Evolutionary conservation across 345 rosid species (phyloP), one percentile per base, ranked within the genome.

Genomic region (Tarenaya hassleriana): DNA sequence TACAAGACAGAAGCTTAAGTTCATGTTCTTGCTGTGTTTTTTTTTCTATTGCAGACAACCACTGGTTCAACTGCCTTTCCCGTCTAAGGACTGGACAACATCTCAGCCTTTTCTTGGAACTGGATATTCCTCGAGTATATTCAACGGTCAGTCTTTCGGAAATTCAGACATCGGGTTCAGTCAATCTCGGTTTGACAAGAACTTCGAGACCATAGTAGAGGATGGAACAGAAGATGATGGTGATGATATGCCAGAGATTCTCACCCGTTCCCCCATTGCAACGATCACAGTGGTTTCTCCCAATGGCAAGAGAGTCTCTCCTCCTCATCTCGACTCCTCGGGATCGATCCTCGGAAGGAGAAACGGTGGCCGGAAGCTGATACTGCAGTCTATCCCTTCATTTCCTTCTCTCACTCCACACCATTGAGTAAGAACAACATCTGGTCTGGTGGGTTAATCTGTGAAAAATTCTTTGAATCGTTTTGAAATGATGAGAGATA

Each of bases 351-450:
- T 88, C 3, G 77, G 78, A 47, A 77, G 67, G 40, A 69, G 84
- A 75, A 80, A 32, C 18, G 59, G 95, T 7, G 89, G 97, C 41
- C 68, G 97, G 73, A 94, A 83, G 78, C 64, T 94, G 73, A 88
- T 88, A 63, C 48, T 94, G 53, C 88, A 81, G 18, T 94, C 95
- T 8, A 83, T 88, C 52, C 97, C 99, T 1, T 78, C 94, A 5
- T 94, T 94, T 66, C 99, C 98, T 56, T 87, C 98, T 7, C 95
- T 92, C 70, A 79, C 97, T 63, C 84, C 95, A 7, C 87, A 79
- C 48, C 86, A 81, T 50, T 75, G 68, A 80, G 64, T 50, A 33
- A 60, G 42, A 49, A 58, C 34, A 33, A 33, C 46, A 58, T 32
- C 29, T 55, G 44, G 52, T 66, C 5, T 20, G 4, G 12, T 48